phyloP scores from a whole-genome alignment of 2,329 filamentous ascomycete genomes.

The Sclerotinia spermophila region DNA sequence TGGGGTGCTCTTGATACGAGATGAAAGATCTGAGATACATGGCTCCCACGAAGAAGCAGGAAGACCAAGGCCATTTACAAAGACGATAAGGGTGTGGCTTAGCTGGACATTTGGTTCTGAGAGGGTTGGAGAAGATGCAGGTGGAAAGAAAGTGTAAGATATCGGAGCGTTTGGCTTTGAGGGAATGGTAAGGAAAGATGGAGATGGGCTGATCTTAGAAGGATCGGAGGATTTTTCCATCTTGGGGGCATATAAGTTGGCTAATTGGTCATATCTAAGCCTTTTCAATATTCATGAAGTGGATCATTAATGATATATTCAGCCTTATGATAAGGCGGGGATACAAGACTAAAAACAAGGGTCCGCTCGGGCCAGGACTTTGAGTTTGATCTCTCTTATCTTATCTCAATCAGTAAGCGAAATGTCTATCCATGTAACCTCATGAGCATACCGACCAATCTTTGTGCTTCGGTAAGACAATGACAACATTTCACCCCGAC shows the following conservation, averaged over 20 bases:
- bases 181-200: constrained; percentile 28
- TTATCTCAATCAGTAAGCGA: constrained; percentile 6
- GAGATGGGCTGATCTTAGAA: background rate
- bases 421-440: background rate
- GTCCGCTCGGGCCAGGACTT: background rate
- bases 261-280: background rate
- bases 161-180: constrained; percentile 36
- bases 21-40: constrained; percentile 31
- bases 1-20: constrained; percentile 26
- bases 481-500: background rate
- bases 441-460: background rate
- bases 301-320: background rate
- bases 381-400: constrained; percentile 1
- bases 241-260: background rate
- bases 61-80: constrained; percentile 37
- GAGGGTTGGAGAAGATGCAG: constrained; percentile 21
- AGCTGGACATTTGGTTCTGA: constrained; percentile 5
- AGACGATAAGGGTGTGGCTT: constrained; percentile 31
- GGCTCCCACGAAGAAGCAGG: constrained; percentile 33
- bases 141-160: constrained; percentile 32
- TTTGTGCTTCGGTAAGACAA: constrained; percentile 10
- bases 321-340: constrained; percentile 4
- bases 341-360: background rate
- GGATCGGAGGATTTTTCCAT: background rate
- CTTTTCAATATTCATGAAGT: background rate